These are phyloP conservation scores for Clavispora santaluciae DNA, from an alignment of 805 yeast genomes.

Conservation along the genomic window DNA sequence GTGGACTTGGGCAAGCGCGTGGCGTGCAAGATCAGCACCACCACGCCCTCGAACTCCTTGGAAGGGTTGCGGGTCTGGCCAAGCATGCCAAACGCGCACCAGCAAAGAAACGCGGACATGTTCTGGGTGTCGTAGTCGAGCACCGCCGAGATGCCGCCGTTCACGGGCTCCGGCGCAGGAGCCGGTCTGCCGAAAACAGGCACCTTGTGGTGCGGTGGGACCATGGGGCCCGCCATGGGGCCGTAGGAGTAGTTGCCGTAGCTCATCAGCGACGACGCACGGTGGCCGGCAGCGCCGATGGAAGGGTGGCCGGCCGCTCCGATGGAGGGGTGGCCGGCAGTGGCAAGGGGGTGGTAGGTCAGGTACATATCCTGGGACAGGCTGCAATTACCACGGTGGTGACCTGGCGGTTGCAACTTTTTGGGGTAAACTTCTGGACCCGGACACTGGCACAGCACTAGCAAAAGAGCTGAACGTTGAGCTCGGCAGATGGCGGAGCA, in stretches of 20 bases:
- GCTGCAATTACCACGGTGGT: not conserved
- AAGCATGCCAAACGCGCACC: constrained; percentile 67
- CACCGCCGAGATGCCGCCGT: constrained; percentile 74
- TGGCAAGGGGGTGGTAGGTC: constrained; percentile 6
- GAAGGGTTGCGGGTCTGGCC: constrained; percentile 45
- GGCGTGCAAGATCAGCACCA: constrained; percentile 70
- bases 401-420: not conserved
- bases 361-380: constrained; percentile 12
- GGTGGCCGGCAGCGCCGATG: constrained; percentile 38
- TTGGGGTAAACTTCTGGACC: not conserved
- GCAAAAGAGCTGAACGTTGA: not conserved
- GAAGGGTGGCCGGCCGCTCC: constrained; percentile 11
- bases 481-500: not conserved
- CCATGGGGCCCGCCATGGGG: constrained; percentile 1
- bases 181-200: constrained; percentile 1
- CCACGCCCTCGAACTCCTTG: constrained; percentile 50
- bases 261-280: constrained; percentile 25
- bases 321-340: constrained; percentile 2
- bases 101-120: constrained; percentile 77
- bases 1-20: constrained; percentile 86
- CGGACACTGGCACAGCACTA: not conserved
- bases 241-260: constrained; percentile 17
- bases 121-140: constrained; percentile 73
- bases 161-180: constrained; percentile 16
- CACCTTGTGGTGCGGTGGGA: constrained; percentile 1